phyloP scores from a whole-genome alignment of 2,329 filamentous ascomycete species.

The Colletotrichum sp. region DNA sequence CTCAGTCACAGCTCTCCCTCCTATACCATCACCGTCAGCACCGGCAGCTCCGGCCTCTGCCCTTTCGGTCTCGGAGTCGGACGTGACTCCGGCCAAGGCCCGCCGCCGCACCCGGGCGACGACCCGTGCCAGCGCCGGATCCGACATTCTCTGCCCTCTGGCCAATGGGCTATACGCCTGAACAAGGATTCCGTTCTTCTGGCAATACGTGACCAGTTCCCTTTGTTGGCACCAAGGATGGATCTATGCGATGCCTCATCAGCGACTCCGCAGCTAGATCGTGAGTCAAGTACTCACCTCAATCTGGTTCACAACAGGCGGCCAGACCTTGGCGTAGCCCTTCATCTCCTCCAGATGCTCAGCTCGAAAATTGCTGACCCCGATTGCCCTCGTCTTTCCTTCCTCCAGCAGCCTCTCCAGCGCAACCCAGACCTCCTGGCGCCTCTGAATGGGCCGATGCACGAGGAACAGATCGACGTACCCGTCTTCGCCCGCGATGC shows the following conservation, averaged over 20 bases:
- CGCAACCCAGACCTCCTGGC: slow-evolving; percentile 69
- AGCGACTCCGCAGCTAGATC: background rate
- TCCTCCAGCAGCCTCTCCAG: slow-evolving; percentile 66
- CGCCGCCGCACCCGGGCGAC: background rate
- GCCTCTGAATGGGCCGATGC: slow-evolving; percentile 63
- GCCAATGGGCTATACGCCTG: slow-evolving; percentile 45
- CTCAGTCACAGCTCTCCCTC: slow-evolving; percentile 57
- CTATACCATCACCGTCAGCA: slow-evolving; percentile 34
- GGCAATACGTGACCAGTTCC: slow-evolving; percentile 60
- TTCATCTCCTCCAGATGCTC: slow-evolving; percentile 74
- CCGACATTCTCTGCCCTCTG: slow-evolving; percentile 43
- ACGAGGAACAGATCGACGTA: slow-evolving; percentile 78
- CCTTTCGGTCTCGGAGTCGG: background rate
- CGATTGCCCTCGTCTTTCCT: slow-evolving; percentile 68
- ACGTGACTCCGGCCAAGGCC: background rate
- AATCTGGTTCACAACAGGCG: slow-evolving; percentile 77
- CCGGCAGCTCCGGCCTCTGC: background rate
- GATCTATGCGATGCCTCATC: slow-evolving; percentile 57
- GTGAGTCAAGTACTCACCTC: slow-evolving; percentile 54
- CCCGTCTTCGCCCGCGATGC: slow-evolving; percentile 58
- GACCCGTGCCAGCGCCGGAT: slow-evolving; percentile 53
- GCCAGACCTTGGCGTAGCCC: slow-evolving; percentile 67
- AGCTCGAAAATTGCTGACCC: slow-evolving; percentile 75
- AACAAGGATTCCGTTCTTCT: slow-evolving; percentile 74
- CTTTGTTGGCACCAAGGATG: slow-evolving; percentile 72